Base-by-base conservation (phyloP, 768 basidiomycete genomes). In the Astraeus odoratus region DNA sequence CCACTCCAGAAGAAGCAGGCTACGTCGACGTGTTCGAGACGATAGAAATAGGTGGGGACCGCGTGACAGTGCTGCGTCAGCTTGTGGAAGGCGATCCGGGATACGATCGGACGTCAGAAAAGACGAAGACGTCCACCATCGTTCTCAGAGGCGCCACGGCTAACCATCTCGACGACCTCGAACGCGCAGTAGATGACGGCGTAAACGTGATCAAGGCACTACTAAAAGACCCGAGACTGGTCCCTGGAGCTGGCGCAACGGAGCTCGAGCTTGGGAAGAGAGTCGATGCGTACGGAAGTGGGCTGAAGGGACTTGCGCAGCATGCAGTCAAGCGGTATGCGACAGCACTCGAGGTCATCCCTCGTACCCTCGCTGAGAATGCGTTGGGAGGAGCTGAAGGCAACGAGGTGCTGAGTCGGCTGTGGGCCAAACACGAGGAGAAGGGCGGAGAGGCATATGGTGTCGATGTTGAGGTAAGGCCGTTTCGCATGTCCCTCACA, bases 1-100 rank as follows among this genome's bases (percentile, higher is more conserved):
- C 96, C 4, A 97, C 91, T 10, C 80, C 92, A 0, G 96, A 99
- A 64, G 96, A 99, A 68, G 91, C 90, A 18, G 96, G 96, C 35
- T 82, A 75, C 56, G 81, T 95, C 51, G 96, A 97, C 59, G 75
- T 98, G 18, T 88, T 98, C 60, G 96, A 99, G 73, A 90, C 87
- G 22, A 80, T 84, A 47, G 96, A 99, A 64, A 85, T 99, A 56
- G 96, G 96, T 35, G 95, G 96, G 5, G 96, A 99, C 68, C 84
- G 95, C 46, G 96, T 98, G 40, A 98, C 94, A 1, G 96, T 99
- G 1, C 78, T 99, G 47, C 76, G 96, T 13, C 96, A 99, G 61
- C 77, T 89, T 16, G 57, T 68, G 2, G 67, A 67, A 13, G 86
- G 81, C 23, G 84, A 90, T 12, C 72, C 71, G 4, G 83, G 78